Evolutionary conservation across 768 basidiomycete genomes (phyloP).

Genomic region (Leccinellum albellum): DNA sequence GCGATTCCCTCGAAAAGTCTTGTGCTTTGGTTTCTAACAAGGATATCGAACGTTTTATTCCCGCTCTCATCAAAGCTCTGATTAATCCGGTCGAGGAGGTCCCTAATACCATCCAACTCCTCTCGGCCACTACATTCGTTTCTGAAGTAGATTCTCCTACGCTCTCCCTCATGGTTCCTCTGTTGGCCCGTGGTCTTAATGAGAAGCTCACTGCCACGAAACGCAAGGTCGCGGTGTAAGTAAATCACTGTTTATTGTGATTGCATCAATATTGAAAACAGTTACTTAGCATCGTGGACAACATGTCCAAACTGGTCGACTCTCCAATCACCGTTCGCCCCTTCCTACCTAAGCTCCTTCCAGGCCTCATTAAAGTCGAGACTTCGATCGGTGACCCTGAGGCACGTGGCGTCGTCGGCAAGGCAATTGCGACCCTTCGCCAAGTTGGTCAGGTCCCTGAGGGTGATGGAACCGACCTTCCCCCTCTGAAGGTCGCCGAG

Average conservation of each 20-base stretch:
- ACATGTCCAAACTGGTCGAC: conserved; percentile 98
- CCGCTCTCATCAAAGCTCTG: conserved; percentile 94
- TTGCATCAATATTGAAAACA: conserved; percentile 16
- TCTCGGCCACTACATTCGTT: conserved; percentile 99
- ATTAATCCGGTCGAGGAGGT: conserved; percentile 99
- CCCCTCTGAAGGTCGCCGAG: conserved; percentile 78
- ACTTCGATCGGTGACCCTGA: conserved; percentile 95
- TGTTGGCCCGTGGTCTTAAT: conserved; percentile 86
- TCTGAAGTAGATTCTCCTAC: conserved; percentile 97
- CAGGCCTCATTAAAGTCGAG: conserved; percentile 94
- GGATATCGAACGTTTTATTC: conserved; percentile 96
- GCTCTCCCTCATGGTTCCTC: conserved; percentile 96
- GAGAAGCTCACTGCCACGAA: conserved; percentile 96
- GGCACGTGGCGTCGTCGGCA: conserved; percentile 87
- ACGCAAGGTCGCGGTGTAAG: conserved; percentile 95
- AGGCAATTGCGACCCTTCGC: conserved; percentile 93
- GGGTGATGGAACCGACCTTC: conserved; percentile 85
- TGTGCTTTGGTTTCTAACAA: conserved; percentile 96
- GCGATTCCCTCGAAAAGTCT: conserved; percentile 90
- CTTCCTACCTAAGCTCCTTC: conserved; percentile 93
- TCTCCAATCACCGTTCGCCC: conserved; percentile 92
- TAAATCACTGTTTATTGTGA: conserved; percentile 15
- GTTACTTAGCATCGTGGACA: conserved; percentile 78
- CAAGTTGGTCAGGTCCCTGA: conserved; percentile 89
- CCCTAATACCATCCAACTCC: conserved; percentile 88